Percentiles rank a stretch among this genome's conserved stretches.
phyloP scores from a whole-genome alignment of 2,329 filamentous ascomycete species.

The Septoria petroselini region DNA sequence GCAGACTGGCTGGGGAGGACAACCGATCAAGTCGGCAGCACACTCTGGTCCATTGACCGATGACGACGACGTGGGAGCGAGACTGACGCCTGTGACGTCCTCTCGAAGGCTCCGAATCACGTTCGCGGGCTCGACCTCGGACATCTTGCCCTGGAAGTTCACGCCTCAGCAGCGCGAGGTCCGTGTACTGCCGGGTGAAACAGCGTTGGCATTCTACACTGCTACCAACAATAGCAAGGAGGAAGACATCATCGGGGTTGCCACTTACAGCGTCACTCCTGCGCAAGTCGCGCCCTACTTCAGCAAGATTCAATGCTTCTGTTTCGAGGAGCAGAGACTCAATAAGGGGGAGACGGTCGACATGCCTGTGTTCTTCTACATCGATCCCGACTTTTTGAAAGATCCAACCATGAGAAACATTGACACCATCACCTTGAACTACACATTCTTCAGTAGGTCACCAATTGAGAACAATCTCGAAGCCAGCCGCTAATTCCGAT shows the following conservation, averaged over 20 bases:
- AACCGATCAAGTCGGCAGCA: slow-evolving; percentile 77
- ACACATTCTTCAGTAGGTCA: slow-evolving; percentile 94
- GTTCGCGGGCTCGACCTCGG: slow-evolving; percentile 92
- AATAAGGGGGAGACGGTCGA: slow-evolving; percentile 96
- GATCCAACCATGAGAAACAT: slow-evolving; percentile 91
- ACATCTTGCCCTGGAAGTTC: slow-evolving; percentile 96
- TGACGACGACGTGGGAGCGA: slow-evolving; percentile 53
- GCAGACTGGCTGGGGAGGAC: slow-evolving; percentile 86
- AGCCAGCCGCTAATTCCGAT: slow-evolving; percentile 23
- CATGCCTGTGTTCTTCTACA: slow-evolving; percentile 99
- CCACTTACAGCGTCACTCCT: slow-evolving; percentile 95
- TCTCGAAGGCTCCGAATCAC: slow-evolving; percentile 88
- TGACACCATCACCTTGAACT: slow-evolving; percentile 91
- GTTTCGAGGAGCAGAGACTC: slow-evolving; percentile 91
- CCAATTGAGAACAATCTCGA: background rate
- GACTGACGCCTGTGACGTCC: slow-evolving; percentile 74
- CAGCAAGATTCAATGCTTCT: slow-evolving; percentile 99
- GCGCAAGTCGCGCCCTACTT: slow-evolving; percentile 96
- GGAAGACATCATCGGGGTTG: slow-evolving; percentile 90
- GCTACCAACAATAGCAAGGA: slow-evolving; percentile 85
- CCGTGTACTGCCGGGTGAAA: slow-evolving; percentile 90
- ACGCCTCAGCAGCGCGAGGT: slow-evolving; percentile 95
- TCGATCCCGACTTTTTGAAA: slow-evolving; percentile 90
- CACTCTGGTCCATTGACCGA: slow-evolving; percentile 73
- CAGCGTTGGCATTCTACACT: slow-evolving; percentile 94